Evolutionary conservation across 2,329 filamentous ascomycete species (phyloP).

Genomic region (Eutypa lata): DNA sequence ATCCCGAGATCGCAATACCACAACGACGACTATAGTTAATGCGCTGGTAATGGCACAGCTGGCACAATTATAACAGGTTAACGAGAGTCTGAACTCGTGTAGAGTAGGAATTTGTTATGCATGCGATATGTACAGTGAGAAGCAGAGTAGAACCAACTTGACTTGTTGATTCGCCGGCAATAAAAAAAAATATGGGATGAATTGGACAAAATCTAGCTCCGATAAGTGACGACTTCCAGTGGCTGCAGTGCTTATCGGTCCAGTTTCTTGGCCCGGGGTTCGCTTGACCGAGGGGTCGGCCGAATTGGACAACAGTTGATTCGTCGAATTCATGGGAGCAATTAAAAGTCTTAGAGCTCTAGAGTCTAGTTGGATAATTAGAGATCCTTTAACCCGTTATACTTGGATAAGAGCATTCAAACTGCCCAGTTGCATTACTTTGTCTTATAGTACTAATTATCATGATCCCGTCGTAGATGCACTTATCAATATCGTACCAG

Average conservation of each 20-base stretch:
- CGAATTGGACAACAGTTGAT: no score
- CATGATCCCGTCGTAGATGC: no score
- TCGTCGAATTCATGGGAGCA: no score
- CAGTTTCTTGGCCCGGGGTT: neutral
- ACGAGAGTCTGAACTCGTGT: neutral
- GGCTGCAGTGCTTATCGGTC: neutral
- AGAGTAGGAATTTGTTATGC: neutral
- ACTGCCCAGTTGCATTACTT: no score
- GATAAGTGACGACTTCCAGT: neutral
- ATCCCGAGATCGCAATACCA: neutral
- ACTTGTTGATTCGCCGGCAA: neutral
- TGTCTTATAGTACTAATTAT: no score
- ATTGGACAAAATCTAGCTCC: neutral
- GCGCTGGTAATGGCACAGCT: no score
- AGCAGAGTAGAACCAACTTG: neutral
- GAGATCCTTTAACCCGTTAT: no score
- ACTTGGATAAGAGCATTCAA: no score
- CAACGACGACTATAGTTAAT: no score
- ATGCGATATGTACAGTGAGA: neutral
- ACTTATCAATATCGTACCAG: no score
- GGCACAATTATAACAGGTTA: neutral
- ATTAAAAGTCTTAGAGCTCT: no score
- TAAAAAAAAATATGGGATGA: neutral
- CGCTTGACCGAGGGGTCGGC: neutral
- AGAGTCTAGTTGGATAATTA: no score